phyloP scores from a whole-genome alignment of 495 filamentous ascomycete species.

The Zalerion maritima region DNA sequence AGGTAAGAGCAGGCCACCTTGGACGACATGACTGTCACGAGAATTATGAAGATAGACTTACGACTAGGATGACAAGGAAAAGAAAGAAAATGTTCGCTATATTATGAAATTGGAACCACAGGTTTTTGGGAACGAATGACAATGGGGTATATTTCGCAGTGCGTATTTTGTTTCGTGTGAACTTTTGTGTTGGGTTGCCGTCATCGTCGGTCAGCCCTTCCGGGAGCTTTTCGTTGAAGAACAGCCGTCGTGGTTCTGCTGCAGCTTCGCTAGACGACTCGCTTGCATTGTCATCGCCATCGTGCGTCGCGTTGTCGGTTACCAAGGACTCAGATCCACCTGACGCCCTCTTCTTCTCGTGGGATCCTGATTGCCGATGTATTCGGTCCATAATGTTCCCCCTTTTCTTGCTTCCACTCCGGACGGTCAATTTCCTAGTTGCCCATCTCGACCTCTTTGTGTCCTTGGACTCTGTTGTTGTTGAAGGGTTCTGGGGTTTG shows the following conservation, averaged over 20 bases:
- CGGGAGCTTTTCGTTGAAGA: slow-evolving; percentile 78
- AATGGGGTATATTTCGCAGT: slow-evolving; percentile 95
- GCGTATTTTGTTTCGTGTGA: slow-evolving; percentile 87
- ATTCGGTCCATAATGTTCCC: slow-evolving; percentile 69
- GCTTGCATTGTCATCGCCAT: slow-evolving; percentile 17
- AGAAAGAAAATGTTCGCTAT: slow-evolving; percentile 98
- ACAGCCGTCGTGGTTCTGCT: slow-evolving; percentile 41
- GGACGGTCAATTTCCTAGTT: slow-evolving; percentile 63
- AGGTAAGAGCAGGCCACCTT: slow-evolving; percentile 6
- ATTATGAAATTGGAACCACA: slow-evolving; percentile 97
- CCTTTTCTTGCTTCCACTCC: slow-evolving; percentile 64
- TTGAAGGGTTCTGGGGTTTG: slow-evolving; percentile 18
- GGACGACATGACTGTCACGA: too few relatives aligned
- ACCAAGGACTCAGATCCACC: slow-evolving; percentile 18
- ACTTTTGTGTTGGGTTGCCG: slow-evolving; percentile 53
- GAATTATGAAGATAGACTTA: slow-evolving; percentile 50
- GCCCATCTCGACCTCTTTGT: slow-evolving; percentile 74
- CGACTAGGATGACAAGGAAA: slow-evolving; percentile 84
- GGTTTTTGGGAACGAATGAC: slow-evolving; percentile 93
- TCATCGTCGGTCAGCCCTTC: slow-evolving; percentile 69
- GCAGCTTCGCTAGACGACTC: slow-evolving; percentile 13
- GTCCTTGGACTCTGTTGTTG: slow-evolving; percentile 33
- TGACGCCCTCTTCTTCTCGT: slow-evolving; percentile 64
- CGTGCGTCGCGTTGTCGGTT: slow-evolving; percentile 30
- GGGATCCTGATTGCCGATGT: slow-evolving; percentile 44